These are phyloP conservation scores for Fomitopsis schrenkii DNA, from an alignment of 1,284 basidiomycete species.

Conservation along the genomic window DNA sequence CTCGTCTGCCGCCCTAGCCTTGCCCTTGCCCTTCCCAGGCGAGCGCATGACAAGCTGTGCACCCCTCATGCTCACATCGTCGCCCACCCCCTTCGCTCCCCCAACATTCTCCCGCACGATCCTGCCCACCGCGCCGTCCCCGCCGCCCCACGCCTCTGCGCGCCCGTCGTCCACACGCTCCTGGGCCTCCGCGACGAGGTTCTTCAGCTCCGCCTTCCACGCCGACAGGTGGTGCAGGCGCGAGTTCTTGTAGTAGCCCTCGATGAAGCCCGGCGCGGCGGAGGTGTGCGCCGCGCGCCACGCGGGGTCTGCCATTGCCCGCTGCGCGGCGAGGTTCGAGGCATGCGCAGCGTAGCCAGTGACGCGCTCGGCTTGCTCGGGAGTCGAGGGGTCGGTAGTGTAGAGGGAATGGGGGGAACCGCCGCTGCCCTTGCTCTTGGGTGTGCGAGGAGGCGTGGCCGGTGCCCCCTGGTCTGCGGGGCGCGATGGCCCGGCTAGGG, in stretches of 20 bases:
- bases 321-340: slow-evolving; percentile 70
- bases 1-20: slow-evolving; percentile 32
- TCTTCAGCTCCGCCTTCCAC: slow-evolving; percentile 89
- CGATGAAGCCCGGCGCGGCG: slow-evolving; percentile 81
- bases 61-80: slow-evolving; percentile 55
- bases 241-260: slow-evolving; percentile 88
- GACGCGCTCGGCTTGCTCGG: slow-evolving; percentile 37
- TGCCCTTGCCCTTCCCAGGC: slow-evolving; percentile 52
- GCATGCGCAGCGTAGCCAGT: slow-evolving; percentile 61
- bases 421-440: slow-evolving; percentile 7
- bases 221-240: slow-evolving; percentile 88
- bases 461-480: not conserved
- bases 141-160: slow-evolving; percentile 24
- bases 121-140: slow-evolving; percentile 18
- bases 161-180: slow-evolving; percentile 55
- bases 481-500: not conserved
- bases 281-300: slow-evolving; percentile 91
- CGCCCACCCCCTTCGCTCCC: slow-evolving; percentile 12
- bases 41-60: slow-evolving; percentile 45
- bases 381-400: slow-evolving; percentile 39
- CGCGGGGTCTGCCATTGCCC: slow-evolving; percentile 73
- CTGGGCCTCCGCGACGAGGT: slow-evolving; percentile 78
- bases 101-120: slow-evolving; percentile 24
- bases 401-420: slow-evolving; percentile 8
- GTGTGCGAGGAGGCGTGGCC: slow-evolving; percentile 10